A percentile compares a stretch with the other conserved stretches of the same genome.
These are phyloP conservation scores for Verticillium longisporum DNA, from an alignment of 2,329 filamentous ascomycete species.

Conservation along the genomic window DNA sequence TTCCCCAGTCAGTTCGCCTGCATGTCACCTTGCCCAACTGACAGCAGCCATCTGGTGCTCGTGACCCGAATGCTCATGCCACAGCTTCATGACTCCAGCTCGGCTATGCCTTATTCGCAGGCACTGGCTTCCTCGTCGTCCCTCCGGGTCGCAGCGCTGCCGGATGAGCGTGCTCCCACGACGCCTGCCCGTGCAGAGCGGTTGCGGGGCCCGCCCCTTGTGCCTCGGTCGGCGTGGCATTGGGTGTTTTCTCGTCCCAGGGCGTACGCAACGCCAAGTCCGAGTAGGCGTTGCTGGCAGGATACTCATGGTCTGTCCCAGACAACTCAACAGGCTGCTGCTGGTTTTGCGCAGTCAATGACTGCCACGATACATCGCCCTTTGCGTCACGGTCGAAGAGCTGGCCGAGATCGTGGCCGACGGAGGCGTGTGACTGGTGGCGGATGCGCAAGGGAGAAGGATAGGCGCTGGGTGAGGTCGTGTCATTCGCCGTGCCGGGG, in stretches of 20 bases:
- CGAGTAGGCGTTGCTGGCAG: neutral
- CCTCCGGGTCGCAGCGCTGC: neutral
- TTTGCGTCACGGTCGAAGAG: neutral
- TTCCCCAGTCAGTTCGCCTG: too few relatives aligned
- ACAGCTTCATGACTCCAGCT: too few relatives aligned
- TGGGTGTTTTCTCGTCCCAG: constrained; percentile 1
- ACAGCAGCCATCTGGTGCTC: too few relatives aligned
- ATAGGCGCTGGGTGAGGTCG: neutral
- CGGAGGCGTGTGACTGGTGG: neutral
- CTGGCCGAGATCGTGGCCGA: neutral
- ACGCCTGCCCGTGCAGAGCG: neutral
- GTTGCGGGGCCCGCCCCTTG: neutral
- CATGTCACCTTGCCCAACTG: too few relatives aligned
- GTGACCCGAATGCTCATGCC: too few relatives aligned
- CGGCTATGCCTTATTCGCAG: neutral
- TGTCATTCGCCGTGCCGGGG: neutral
- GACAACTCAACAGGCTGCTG: neutral
- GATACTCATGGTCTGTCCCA: neutral
- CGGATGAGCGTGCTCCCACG: neutral
- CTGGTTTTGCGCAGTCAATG: constrained; percentile 1
- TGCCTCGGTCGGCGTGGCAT: neutral
- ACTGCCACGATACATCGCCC: constrained; percentile 2
- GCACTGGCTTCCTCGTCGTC: neutral
- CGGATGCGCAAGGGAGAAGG: constrained; percentile 6
- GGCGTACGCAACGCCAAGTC: neutral